Percentiles rank a stretch among this genome's conserved stretches.
Evolutionary conservation across 345 rosid genomes (phyloP).

Genomic region (Syzygium jambos): DNA sequence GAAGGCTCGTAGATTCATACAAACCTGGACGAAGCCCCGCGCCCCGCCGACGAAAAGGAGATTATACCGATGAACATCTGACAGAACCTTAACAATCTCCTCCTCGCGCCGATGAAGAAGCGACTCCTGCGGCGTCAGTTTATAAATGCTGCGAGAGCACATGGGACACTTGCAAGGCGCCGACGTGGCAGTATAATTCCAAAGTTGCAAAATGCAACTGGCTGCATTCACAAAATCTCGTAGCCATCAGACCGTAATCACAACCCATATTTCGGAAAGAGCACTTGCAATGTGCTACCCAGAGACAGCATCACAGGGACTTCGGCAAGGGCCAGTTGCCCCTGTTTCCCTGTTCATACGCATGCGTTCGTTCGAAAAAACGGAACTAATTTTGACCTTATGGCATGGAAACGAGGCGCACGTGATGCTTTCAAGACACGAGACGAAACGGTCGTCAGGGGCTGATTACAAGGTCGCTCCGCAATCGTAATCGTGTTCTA

Average conservation of each 20-base stretch:
- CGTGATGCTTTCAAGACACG: background rate
- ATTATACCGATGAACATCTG: slow-evolving; percentile 55
- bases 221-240: slow-evolving; percentile 24
- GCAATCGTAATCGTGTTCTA: background rate
- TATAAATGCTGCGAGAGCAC: slow-evolving; percentile 54
- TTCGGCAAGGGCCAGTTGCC: background rate
- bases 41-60: slow-evolving; percentile 67
- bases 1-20: background rate
- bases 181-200: slow-evolving; percentile 75
- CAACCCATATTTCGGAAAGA: background rate
- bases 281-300: background rate
- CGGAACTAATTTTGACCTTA: background rate
- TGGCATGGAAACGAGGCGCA: background rate
- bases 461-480: background rate
- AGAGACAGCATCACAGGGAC: background rate
- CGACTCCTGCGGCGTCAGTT: slow-evolving; percentile 48
- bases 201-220: slow-evolving; percentile 72
- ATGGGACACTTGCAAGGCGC: slow-evolving; percentile 87
- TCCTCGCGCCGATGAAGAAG: slow-evolving; percentile 29
- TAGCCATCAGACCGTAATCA: background rate
- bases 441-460: background rate
- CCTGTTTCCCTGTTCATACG: background rate
- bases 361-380: background rate
- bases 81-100: slow-evolving; percentile 48
- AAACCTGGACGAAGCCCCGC: slow-evolving; percentile 58